Percentiles rank a stretch among this genome's conserved stretches.
phyloP scores from a whole-genome alignment of 495 filamentous ascomycete genomes.

The Hypoxylon fuscum region DNA sequence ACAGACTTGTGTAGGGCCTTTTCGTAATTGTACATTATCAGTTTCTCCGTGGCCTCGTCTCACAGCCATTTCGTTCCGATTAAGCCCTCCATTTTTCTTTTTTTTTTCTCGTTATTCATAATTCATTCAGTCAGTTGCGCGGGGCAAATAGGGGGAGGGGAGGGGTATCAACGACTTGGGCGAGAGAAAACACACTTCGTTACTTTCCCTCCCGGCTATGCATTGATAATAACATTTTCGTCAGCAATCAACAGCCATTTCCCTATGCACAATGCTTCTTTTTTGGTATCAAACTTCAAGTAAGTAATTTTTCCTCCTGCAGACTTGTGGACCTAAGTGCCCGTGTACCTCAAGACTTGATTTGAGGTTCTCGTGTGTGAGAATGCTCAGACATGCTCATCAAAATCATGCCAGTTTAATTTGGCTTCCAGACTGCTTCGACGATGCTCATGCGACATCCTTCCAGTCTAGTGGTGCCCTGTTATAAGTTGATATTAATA shows the following conservation, averaged over 20 bases:
- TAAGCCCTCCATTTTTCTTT: background rate
- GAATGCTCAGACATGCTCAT: background rate
- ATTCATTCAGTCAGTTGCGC: conserved; percentile 10
- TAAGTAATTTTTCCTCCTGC: conserved; percentile 9
- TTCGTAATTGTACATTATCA: conserved; percentile 24
- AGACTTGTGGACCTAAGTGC: conserved; percentile 11
- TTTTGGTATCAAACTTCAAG: background rate
- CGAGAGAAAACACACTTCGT: conserved; percentile 11
- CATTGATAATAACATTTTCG: conserved; percentile 20
- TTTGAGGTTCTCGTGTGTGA: background rate
- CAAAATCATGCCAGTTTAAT: background rate
- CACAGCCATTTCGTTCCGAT: conserved; percentile 8
- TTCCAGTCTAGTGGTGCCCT: conserved; percentile 50
- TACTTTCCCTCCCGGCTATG: conserved; percentile 36
- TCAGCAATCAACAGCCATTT: conserved; percentile 11
- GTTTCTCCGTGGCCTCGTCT: conserved; percentile 7
- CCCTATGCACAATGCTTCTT: conserved; percentile 19
- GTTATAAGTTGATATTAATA: conserved; percentile 10
- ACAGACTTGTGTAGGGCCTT: conserved; percentile 26
- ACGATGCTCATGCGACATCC: conserved; percentile 60
- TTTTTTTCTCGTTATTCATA: conserved; percentile 12
- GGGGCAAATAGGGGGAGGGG: conserved; percentile 1
- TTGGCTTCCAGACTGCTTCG: conserved; percentile 61
- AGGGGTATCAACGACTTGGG: conserved; percentile 22
- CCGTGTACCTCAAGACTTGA: conserved; percentile 2